These are phyloP conservation scores for Flaveria linearis DNA, from an alignment of 129 eudicot species.

Conservation along the genomic window DNA sequence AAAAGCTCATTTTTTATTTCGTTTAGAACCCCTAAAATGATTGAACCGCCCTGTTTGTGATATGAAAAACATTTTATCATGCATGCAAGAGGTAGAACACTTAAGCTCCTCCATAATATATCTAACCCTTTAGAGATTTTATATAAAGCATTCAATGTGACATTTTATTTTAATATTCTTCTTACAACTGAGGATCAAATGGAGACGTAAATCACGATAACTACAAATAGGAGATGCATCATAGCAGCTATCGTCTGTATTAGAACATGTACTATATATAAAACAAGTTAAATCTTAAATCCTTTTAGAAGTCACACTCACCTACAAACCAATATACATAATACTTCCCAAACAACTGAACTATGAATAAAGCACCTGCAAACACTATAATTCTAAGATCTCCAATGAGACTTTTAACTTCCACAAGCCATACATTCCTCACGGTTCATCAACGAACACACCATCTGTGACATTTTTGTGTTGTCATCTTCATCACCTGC, in stretches of 20 bases:
- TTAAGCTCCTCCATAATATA: too few species aligned
- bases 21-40: too few species aligned
- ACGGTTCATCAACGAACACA: conserved; percentile 76
- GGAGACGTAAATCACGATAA: too few species aligned
- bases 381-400: neutral
- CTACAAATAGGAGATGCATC: too few species aligned
- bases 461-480: conserved; percentile 70
- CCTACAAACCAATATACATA: conserved; percentile 26
- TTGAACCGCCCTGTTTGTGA: too few species aligned
- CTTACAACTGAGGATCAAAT: too few species aligned
- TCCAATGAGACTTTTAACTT: conserved; percentile 32
- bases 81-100: too few species aligned
- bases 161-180: too few species aligned
- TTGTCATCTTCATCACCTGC: conserved; percentile 45
- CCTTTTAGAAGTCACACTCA: neutral
- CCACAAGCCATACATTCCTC: conserved; percentile 92
- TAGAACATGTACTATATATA: conserved; percentile 4
- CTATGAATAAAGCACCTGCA: neutral
- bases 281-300: conserved; percentile 7
- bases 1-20: too few species aligned
- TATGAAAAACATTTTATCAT: too few species aligned
- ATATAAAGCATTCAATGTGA: too few species aligned
- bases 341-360: neutral
- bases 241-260: neutral
- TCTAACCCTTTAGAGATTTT: too few species aligned